These are phyloP conservation scores for Phytophthora citrophthora DNA, from an alignment of 352 stramenopile species.

Conservation along the genomic window DNA sequence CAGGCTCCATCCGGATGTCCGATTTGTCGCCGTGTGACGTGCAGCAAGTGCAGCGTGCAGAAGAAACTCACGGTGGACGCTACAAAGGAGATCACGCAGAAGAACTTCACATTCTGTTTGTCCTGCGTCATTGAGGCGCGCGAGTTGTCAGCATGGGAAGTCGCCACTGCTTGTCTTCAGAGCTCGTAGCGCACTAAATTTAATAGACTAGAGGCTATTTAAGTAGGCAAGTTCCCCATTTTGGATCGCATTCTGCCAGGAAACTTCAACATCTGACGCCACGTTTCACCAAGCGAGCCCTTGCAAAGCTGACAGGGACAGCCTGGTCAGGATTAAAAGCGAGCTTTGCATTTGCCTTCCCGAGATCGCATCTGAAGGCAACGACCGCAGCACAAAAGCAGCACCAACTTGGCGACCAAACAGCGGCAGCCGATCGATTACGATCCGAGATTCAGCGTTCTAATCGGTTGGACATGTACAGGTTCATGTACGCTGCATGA, in stretches of 20 bases:
- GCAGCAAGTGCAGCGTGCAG: slow-evolving; percentile 51
- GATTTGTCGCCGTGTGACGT: slow-evolving; percentile 37
- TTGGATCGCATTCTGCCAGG: background rate
- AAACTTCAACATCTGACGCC: slow-evolving; percentile 10
- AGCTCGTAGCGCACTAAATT: background rate
- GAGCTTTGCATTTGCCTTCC: background rate
- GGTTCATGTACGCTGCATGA: background rate
- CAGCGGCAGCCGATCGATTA: background rate
- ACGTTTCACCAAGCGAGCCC: slow-evolving; percentile 17
- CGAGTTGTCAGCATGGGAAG: slow-evolving; percentile 46
- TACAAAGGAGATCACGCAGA: slow-evolving; percentile 43
- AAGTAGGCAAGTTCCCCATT: slow-evolving; percentile 1
- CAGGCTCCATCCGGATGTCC: slow-evolving; percentile 28
- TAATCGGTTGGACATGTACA: background rate
- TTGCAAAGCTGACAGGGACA: slow-evolving; percentile 16
- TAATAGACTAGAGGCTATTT: slow-evolving; percentile 29
- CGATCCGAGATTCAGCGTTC: too few species aligned
- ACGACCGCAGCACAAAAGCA: background rate
- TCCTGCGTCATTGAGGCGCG: slow-evolving; percentile 59
- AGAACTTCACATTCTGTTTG: slow-evolving; percentile 56
- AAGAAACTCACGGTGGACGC: slow-evolving; percentile 49
- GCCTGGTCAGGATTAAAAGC: slow-evolving; percentile 1
- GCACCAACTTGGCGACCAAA: background rate
- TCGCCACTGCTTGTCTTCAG: slow-evolving; percentile 38
- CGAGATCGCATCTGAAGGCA: background rate